A percentile compares a stretch with the other conserved stretches of the same genome.
Conservation (phyloP, 2,329 filamentous ascomycete genomes). For the Beauveria caledonica region DNA sequence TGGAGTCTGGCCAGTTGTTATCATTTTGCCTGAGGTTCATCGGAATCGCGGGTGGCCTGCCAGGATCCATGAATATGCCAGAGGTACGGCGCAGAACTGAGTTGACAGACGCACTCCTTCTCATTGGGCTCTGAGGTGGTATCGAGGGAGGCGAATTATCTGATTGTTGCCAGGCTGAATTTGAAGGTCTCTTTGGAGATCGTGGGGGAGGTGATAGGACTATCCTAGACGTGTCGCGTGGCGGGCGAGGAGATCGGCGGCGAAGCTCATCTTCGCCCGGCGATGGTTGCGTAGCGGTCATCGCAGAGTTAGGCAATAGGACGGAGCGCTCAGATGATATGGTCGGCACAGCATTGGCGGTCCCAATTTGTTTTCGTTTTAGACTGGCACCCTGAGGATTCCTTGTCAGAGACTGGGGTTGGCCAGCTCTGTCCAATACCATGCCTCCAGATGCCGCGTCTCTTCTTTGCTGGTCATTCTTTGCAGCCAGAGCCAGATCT, state of each 20-base stretch:
- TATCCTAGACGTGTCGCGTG: constrained; percentile 1
- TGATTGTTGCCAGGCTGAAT: neutral
- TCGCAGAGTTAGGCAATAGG: constrained; percentile 22
- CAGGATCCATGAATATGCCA: constrained; percentile 13
- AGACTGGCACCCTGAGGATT: constrained; percentile 10
- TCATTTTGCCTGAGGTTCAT: neutral
- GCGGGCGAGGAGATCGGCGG: constrained; percentile 41
- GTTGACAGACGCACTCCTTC: neutral
- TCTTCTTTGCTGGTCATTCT: constrained; percentile 34
- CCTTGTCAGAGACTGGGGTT: neutral
- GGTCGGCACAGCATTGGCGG: neutral
- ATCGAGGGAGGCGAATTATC: neutral
- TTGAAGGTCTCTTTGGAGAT: neutral
- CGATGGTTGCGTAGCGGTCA: constrained; percentile 42
- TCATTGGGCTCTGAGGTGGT: neutral
- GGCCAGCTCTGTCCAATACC: neutral
- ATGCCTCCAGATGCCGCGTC: neutral
- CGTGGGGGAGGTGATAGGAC: constrained; percentile 2
- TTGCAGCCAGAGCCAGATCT: constrained; percentile 40
- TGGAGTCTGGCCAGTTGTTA: neutral
- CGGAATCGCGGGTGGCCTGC: constrained; percentile 11
- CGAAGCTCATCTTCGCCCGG: constrained; percentile 42
- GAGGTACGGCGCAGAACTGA: neutral
- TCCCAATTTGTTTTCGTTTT: constrained; percentile 30
- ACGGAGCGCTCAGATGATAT: neutral